Evolutionary conservation across 768 basidiomycete genomes (phyloP).

Genomic region (Cantharellus cinnabarinus): DNA sequence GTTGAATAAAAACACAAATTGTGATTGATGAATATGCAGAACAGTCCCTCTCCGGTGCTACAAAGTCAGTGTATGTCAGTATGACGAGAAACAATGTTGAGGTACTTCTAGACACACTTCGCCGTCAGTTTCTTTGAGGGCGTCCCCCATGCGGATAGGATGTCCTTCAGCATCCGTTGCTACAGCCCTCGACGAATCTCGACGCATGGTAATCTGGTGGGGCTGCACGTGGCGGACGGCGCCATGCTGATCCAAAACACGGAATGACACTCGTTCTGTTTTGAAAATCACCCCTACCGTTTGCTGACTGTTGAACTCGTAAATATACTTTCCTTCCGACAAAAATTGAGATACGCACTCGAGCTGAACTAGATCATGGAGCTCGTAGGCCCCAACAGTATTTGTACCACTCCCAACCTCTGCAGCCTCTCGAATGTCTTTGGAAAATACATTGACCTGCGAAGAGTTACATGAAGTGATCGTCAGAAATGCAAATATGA

Average conservation of each 20-base stretch:
- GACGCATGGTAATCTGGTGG: constrained; percentile 83
- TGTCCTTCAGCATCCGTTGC: constrained; percentile 81
- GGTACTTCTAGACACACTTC: constrained; percentile 32
- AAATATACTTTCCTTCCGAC: background rate
- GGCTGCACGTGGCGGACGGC: constrained; percentile 77
- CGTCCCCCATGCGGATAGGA: constrained; percentile 71
- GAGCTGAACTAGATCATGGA: constrained; percentile 91
- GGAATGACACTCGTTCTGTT: constrained; percentile 88
- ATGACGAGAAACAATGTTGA: background rate
- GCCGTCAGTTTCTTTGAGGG: constrained; percentile 79
- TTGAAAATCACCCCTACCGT: constrained; percentile 96
- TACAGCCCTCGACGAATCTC: constrained; percentile 60
- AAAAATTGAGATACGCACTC: constrained; percentile 37
- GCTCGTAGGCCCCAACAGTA: constrained; percentile 77
- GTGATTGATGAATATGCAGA: constrained; percentile 83
- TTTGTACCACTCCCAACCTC: constrained; percentile 89
- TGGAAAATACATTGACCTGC: constrained; percentile 90
- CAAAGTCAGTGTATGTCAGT: constrained; percentile 5
- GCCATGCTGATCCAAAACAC: constrained; percentile 86
- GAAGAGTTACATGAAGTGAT: constrained; percentile 5
- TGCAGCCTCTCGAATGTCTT: constrained; percentile 91
- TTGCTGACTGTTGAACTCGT: constrained; percentile 35
- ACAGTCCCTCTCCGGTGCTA: constrained; percentile 76
- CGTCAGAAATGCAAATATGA: background rate
- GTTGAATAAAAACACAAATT: constrained; percentile 86